phyloP scores from a whole-genome alignment of 192 early-diverging fungal species.

The Backusella morwellensis region DNA sequence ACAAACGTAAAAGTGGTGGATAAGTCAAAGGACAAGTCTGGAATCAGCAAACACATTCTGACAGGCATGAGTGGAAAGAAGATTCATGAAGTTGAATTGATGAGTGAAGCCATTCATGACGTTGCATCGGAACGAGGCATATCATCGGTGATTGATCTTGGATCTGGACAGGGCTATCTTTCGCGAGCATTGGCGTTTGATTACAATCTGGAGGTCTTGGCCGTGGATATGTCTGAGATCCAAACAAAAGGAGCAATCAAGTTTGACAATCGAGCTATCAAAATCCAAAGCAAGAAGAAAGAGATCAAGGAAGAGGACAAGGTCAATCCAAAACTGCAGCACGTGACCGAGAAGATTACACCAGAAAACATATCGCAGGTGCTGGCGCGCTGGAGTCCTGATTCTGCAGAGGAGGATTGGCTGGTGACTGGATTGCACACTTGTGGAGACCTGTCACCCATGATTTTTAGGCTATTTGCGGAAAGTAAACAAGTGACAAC shows the following conservation, averaged over 20 bases:
- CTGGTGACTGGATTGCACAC: slow-evolving; percentile 81
- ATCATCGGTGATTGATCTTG: slow-evolving; percentile 63
- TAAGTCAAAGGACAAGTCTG: neutral
- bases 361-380: slow-evolving; percentile 40
- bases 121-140: slow-evolving; percentile 44
- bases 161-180: slow-evolving; percentile 77
- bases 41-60: slow-evolving; percentile 52
- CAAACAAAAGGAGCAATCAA: slow-evolving; percentile 71
- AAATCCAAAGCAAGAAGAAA: slow-evolving; percentile 16
- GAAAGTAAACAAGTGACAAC: slow-evolving; percentile 47
- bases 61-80: slow-evolving; percentile 75
- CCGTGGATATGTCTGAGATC: slow-evolving; percentile 62
- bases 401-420: slow-evolving; percentile 41
- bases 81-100: slow-evolving; percentile 60
- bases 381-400: slow-evolving; percentile 23
- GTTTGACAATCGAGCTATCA: slow-evolving; percentile 50
- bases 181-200: slow-evolving; percentile 64
- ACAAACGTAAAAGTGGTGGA: neutral
- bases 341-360: slow-evolving; percentile 45
- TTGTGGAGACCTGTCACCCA: slow-evolving; percentile 80
- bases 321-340: slow-evolving; percentile 32
- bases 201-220: slow-evolving; percentile 62
- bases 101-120: slow-evolving; percentile 56
- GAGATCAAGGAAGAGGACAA: slow-evolving; percentile 32
- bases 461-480: slow-evolving; percentile 65